These are phyloP conservation scores for Serpula lacrymans DNA, from an alignment of 768 basidiomycete genomes.

Conservation along the genomic window DNA sequence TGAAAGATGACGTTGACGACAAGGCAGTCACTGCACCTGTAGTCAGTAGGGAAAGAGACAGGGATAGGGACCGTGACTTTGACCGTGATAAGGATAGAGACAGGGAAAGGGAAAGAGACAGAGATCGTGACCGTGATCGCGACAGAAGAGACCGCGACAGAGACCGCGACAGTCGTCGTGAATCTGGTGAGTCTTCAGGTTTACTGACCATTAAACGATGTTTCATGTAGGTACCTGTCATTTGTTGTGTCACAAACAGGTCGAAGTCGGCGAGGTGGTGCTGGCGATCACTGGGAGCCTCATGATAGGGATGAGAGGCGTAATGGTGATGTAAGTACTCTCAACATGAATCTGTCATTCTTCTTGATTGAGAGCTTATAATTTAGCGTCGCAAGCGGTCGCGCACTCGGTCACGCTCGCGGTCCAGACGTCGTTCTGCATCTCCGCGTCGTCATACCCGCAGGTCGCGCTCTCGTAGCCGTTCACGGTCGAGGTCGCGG, in stretches of 20 bases:
- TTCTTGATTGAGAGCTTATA: slow-evolving; percentile 1
- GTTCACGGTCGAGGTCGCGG: slow-evolving; percentile 50
- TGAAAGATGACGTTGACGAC: slow-evolving; percentile 70
- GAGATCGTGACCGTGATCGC: slow-evolving; percentile 39
- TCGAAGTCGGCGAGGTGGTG: slow-evolving; percentile 40
- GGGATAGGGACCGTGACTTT: slow-evolving; percentile 31
- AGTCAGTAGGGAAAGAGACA: slow-evolving; percentile 42
- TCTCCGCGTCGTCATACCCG: slow-evolving; percentile 56
- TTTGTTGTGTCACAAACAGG: slow-evolving; percentile 25
- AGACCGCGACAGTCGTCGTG: slow-evolving; percentile 38
- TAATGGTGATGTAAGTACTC: slow-evolving; percentile 59
- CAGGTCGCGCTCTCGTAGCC: slow-evolving; percentile 63
- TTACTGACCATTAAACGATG: no score
- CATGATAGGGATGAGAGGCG: slow-evolving; percentile 74
- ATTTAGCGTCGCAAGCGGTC: slow-evolving; percentile 65
- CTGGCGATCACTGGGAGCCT: slow-evolving; percentile 82
- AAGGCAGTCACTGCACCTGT: slow-evolving; percentile 43
- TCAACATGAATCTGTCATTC: background rate
- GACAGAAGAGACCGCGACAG: slow-evolving; percentile 44
- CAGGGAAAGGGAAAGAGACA: slow-evolving; percentile 39
- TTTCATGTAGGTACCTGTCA: no score
- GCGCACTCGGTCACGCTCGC: slow-evolving; percentile 62
- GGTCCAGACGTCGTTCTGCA: slow-evolving; percentile 65
- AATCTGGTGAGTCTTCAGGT: slow-evolving; percentile 17
- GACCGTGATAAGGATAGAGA: slow-evolving; percentile 34